Evolutionary conservation across 306 rosid species (phyloP), one percentile per base, ranked within the genome.

Genomic region (Corylus avellana): DNA sequence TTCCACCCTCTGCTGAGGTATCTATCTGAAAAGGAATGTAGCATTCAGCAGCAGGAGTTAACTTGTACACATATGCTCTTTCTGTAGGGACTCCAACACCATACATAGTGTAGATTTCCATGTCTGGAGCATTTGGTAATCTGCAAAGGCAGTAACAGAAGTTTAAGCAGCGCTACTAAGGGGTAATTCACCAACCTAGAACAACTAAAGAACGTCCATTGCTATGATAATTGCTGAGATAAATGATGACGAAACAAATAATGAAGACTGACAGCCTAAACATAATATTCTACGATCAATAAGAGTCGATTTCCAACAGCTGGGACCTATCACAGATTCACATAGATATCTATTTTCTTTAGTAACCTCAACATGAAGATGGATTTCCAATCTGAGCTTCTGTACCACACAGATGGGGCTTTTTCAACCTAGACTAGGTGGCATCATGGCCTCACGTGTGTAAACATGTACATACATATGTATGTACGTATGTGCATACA

Each of bases 21-120:
- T 92, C 97, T 67, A 92, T 92, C 84, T 90, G 94, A 77, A 90
- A 92, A 77, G 97, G 97, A 86, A 92, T 92, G 84, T 83, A 77
- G 78, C 97, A 92, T 20, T 90, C 94, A 32, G 93, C 81, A 12
- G 83, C 64, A 66, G 91, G 81, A 77, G 90, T 86, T 14, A 72
- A 67, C 82, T 90, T 92, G 85, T 92, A 92, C 5, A 92, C 92
- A 69, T 92, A 92, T 13, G 97, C 97, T 70, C 97, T 90, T 85
- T 92, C 97, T 0, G 97, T 92, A 44, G 97, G 97, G 74, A 92
- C 83, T 62, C 97, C 97, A 80, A 92, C 97, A 55, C 97, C 97
- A 81, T 92, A 92, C 97, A 92, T 84, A 12, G 93, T 87, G 84
- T 92, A 90, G 77, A 92, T 90, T 87, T 92, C 97, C 92, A 92